A percentile compares a stretch with the other conserved stretches of the same genome.
Evolutionary conservation across 2,329 filamentous ascomycete genomes (phyloP).

Genomic region (Ramichloridium luteum): DNA sequence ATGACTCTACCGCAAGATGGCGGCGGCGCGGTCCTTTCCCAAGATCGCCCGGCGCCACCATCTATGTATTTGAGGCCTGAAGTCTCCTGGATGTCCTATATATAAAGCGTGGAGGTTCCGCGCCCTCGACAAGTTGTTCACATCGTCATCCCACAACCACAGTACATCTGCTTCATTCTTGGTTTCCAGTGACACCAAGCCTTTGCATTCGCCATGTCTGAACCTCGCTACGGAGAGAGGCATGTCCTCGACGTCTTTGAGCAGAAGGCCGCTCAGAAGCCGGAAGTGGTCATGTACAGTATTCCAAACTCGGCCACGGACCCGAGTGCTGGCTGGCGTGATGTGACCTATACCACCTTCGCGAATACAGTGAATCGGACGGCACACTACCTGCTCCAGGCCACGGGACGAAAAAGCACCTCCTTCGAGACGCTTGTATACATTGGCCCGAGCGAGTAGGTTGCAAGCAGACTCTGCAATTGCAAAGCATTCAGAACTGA

Average conservation of each 20-base stretch:
- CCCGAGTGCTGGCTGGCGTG: constrained; percentile 10
- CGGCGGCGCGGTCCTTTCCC: too few relatives aligned
- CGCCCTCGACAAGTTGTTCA: too few relatives aligned
- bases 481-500: neutral
- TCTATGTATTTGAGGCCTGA: too few relatives aligned
- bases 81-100: too few relatives aligned
- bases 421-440: constrained; percentile 3
- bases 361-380: constrained; percentile 9
- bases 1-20: too few relatives aligned
- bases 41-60: too few relatives aligned
- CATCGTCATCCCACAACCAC: too few relatives aligned
- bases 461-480: neutral
- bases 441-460: constrained; percentile 3
- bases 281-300: neutral
- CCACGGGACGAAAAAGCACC: neutral
- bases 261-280: neutral
- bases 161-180: too few relatives aligned
- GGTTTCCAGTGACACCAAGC: too few relatives aligned
- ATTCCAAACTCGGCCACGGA: constrained; percentile 2
- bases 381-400: constrained; percentile 6
- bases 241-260: neutral
- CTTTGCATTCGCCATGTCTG: too few relatives aligned
- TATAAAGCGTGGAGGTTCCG: too few relatives aligned
- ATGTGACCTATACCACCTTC: constrained; percentile 9
- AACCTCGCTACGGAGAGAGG: neutral